phyloP scores from a whole-genome alignment of 345 rosid genomes.

The Eucalyptus grandis region DNA sequence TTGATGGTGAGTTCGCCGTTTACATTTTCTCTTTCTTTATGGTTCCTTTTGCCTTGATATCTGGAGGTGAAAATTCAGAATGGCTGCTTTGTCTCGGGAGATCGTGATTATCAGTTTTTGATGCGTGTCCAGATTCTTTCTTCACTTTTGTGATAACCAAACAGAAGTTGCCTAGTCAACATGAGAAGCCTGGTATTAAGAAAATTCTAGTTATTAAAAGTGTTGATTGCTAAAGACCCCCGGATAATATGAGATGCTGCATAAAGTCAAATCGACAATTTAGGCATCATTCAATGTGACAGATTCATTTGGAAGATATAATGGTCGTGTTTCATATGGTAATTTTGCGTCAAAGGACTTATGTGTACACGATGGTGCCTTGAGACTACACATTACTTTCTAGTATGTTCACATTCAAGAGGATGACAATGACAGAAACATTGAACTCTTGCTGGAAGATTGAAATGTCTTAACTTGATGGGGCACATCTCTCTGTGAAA shows the following conservation, averaged over 20 bases:
- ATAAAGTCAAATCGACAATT: neutral
- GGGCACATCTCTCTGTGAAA: neutral
- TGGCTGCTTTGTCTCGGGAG: neutral
- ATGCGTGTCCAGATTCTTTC: neutral
- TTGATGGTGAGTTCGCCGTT: constrained; percentile 61
- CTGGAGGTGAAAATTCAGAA: neutral
- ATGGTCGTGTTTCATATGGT: neutral
- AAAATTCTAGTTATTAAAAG: neutral
- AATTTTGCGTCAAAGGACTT: neutral
- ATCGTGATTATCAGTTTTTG: neutral
- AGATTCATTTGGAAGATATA: neutral
- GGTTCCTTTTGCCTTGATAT: neutral
- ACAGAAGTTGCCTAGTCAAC: neutral
- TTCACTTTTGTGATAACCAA: neutral
- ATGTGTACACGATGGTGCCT: neutral
- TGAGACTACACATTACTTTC: neutral
- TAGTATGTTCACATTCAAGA: neutral
- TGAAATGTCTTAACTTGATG: neutral
- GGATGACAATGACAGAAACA: neutral
- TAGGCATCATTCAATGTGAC: neutral
- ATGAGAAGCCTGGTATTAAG: neutral
- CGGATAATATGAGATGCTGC: neutral
- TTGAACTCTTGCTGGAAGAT: neutral
- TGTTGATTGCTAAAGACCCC: neutral
- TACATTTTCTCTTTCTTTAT: neutral